Base-by-base conservation (phyloP, 2,329 filamentous ascomycete genomes). In the Cytospora chrysosperma region DNA sequence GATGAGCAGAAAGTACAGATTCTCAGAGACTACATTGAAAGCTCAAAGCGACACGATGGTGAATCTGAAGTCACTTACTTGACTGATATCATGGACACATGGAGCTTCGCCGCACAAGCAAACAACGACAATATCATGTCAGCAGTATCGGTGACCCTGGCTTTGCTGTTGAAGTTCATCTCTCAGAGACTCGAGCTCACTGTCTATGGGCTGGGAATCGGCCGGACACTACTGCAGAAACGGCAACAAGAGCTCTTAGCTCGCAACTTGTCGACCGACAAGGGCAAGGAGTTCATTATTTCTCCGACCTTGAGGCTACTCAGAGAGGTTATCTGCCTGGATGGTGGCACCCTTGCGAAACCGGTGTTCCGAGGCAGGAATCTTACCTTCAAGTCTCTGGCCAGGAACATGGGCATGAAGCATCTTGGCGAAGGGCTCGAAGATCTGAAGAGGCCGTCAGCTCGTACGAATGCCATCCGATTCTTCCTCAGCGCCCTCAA, bases 271-370 rank as follows among this genome's bases (percentile, higher is more conserved):
- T 89, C 91, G 4, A 87, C 91, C 0, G 88, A 91, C 27, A 93
- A 92, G 75, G 84, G 87, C 55, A 97, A 96, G 72, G 92, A 93
- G 47, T 92, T 91, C 75, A 80, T 98, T 64, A 93, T 97, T 65
- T 95, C 92, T 3, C 94, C 95, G 0, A 93, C 91, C 27, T 78
- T 99, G 64, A 88, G 94, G 62, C 79, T 99, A 58, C 82, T 99
- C 65, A 91, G 89, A 58, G 94, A 99, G 76, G 83, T 93, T n/a
- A 86, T 92, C 19, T 87, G 83, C 61, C 90, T 97, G 67, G 93
- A 98, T 75, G 93, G 93, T 19, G 96, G 95, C 17, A 85, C 87
- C 50, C 82, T 93, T 61, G 92, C 93, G 30, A 88, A 86, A 68
- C 83, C 88, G 53, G 82, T 97, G 37, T 96, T 96, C 73, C 84